Evolutionary conservation across 78 protist genomes (phyloP), one percentile per base, ranked within the genome.

Genomic region (Dictyostelium discoideum): DNA sequence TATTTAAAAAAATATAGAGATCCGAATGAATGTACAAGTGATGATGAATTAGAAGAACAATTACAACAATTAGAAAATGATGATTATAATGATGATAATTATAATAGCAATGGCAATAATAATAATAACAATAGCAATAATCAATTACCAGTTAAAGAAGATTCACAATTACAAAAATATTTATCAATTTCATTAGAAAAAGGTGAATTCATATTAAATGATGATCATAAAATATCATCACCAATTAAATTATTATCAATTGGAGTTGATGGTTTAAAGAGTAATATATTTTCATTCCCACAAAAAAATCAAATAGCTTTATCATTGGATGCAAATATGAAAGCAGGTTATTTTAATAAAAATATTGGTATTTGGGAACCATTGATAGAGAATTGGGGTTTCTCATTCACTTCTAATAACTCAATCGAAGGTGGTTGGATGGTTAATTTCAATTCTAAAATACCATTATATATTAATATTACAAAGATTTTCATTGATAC

Each of bases 351-450:
- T 50, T 94, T 54, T 54, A 94, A 94, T 85, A 86, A 50, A 44
- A 78, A 86, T 32, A 86, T 72, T 63, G 92, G 95, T 44, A 93
- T 85, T 14, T 94, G 97, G 97, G 97, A 94, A 50, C 97, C 97
- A n/a, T 76, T 94, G 5, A 32, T 94, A 7, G 97, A 94, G 29
- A 39, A 88, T 16, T 94, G 97, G 93, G 90, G 73, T 20, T 65
- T 87, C 46, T 50, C 65, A 13, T 42, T 79, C 85, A 82, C 78
- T 32, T n/a, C 95, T 3, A 90, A 90, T 29, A 80, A 72, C 48
- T 90, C 95, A 5, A 8, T 42, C 0, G 65, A 73, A 54, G 87
- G 84, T 82, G 95, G 95, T 16, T 82, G 87, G 88, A 90, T 82
- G 60, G 26, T 42, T 22, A 77, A 72, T 73, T 67, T 94, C 50